Conservation (phyloP, 495 filamentous ascomycete species). For the Penicillium longicatenatum region DNA sequence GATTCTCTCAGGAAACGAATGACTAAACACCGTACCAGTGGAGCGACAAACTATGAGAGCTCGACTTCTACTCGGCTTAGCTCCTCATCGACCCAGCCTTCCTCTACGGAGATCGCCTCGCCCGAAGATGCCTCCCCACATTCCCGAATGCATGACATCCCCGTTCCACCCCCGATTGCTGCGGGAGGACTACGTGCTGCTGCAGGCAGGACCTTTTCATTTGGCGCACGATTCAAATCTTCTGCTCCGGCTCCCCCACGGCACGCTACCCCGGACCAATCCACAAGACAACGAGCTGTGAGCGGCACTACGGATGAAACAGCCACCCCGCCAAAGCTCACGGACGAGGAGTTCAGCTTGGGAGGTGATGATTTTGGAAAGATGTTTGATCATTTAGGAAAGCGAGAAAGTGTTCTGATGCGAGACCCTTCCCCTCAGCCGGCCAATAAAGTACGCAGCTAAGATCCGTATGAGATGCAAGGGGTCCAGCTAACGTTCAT, state of each 20-base stretch:
- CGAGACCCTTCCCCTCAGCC: slow-evolving; percentile 28
- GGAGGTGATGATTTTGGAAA: slow-evolving; percentile 64
- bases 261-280: slow-evolving; percentile 41
- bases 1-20: slow-evolving; percentile 31
- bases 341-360: slow-evolving; percentile 58
- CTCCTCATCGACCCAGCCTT: slow-evolving; percentile 72
- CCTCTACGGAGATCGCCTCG: slow-evolving; percentile 62
- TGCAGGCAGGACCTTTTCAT: slow-evolving; percentile 75
- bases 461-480: slow-evolving; percentile 1
- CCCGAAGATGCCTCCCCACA: slow-evolving; percentile 58
- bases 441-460: slow-evolving; percentile 24
- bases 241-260: slow-evolving; percentile 45
- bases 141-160: slow-evolving; percentile 56
- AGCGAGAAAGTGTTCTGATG: slow-evolving; percentile 48
- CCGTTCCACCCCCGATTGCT: slow-evolving; percentile 54
- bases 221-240: slow-evolving; percentile 49
- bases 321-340: slow-evolving; percentile 67
- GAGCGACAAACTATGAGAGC: slow-evolving; percentile 60
- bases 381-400: slow-evolving; percentile 65
- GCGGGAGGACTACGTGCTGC: slow-evolving; percentile 58
- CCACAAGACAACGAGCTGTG: slow-evolving; percentile 46
- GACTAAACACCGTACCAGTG: slow-evolving; percentile 56
- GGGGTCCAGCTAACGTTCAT: slow-evolving; percentile 18
- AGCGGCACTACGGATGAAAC: slow-evolving; percentile 64
- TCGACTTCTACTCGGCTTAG: slow-evolving; percentile 65